Percentiles rank a stretch among this genome's conserved stretches.
phyloP scores from a whole-genome alignment of 2,329 filamentous ascomycete species.

The Phaeosphaeria sp. region DNA sequence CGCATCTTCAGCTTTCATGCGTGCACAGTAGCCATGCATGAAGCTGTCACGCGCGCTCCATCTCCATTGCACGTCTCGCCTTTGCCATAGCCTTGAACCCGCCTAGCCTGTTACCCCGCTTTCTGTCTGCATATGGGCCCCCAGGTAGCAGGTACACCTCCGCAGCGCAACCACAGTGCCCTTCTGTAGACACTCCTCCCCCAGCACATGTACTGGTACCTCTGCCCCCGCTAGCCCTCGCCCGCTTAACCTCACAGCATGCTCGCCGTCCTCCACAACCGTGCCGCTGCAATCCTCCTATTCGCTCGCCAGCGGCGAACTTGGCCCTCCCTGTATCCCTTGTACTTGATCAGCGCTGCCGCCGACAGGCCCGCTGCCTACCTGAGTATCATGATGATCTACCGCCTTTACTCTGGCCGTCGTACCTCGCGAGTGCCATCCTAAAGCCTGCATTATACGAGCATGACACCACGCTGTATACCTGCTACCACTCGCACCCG shows the following conservation, averaged over 20 bases:
- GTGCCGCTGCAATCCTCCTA: constrained; percentile 32
- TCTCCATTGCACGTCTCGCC: constrained; percentile 38
- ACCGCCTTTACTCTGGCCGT: constrained; percentile 39
- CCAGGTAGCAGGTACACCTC: constrained; percentile 38
- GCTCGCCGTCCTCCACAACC: constrained; percentile 42
- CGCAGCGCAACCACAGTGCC: constrained; percentile 9
- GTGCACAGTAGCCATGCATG: constrained; percentile 33
- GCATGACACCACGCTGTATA: constrained; percentile 43
- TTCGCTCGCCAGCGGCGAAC: constrained; percentile 45
- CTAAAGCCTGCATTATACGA: constrained; percentile 38
- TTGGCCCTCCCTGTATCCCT: constrained; percentile 47
- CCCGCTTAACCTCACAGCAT: constrained; percentile 38
- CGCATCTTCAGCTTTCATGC: constrained; percentile 9
- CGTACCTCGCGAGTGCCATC: constrained; percentile 39
- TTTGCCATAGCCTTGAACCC: constrained; percentile 44
- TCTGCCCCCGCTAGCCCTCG: constrained; percentile 38
- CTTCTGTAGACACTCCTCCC: background rate
- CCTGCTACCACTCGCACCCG: constrained; percentile 31
- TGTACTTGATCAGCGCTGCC: constrained; percentile 50
- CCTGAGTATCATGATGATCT: constrained; percentile 49
- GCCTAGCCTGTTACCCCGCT: constrained; percentile 49
- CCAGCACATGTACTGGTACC: constrained; percentile 36
- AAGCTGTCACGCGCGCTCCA: constrained; percentile 43
- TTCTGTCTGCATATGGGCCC: constrained; percentile 34
- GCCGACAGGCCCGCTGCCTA: constrained; percentile 42